A percentile compares a stretch with the other conserved stretches of the same genome.
Conservation (phyloP, 2,329 filamentous ascomycete species). For the Blastomyces gilchristii region DNA sequence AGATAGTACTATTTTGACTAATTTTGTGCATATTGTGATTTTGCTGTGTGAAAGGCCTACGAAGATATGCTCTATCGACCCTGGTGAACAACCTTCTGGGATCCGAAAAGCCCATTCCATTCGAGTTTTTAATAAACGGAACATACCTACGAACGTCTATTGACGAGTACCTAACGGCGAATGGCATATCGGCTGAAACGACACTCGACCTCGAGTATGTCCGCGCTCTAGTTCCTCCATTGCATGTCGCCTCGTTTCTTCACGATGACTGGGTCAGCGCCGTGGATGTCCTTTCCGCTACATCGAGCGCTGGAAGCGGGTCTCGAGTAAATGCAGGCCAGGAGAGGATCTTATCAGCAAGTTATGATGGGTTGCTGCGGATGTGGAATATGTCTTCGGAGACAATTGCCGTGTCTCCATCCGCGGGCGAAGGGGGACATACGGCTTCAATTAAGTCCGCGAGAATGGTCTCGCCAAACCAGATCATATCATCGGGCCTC, state of each 20-base stretch:
- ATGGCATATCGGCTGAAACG: slow-evolving; percentile 81
- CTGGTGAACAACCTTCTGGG: slow-evolving; percentile 53
- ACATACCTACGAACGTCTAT: slow-evolving; percentile 80
- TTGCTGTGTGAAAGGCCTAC: slow-evolving; percentile 34
- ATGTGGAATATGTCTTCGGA: slow-evolving; percentile 88
- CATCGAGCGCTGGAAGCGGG: slow-evolving; percentile 47
- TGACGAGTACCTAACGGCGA: slow-evolving; percentile 76
- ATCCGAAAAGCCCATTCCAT: slow-evolving; percentile 42
- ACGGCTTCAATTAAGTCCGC: slow-evolving; percentile 68
- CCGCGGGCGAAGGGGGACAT: slow-evolving; percentile 60
- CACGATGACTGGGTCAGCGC: slow-evolving; percentile 95
- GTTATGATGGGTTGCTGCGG: slow-evolving; percentile 79
- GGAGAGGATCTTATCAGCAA: slow-evolving; percentile 75
- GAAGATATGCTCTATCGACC: slow-evolving; percentile 51
- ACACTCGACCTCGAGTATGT: slow-evolving; percentile 88
- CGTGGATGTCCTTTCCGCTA: slow-evolving; percentile 67
- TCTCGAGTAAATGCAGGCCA: slow-evolving; percentile 43
- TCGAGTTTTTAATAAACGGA: slow-evolving; percentile 95
- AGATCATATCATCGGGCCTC: slow-evolving; percentile 71
- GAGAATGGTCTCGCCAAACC: slow-evolving; percentile 66
- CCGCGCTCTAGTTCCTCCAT: slow-evolving; percentile 76
- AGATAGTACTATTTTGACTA: slow-evolving; percentile 10
- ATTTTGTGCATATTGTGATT: slow-evolving; percentile 7
- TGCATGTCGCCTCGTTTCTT: slow-evolving; percentile 84
- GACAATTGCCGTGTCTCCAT: slow-evolving; percentile 64